These are phyloP conservation scores for Platanus orientalis DNA, from an alignment of 164 flowering plant genomes.

Conservation along the genomic window DNA sequence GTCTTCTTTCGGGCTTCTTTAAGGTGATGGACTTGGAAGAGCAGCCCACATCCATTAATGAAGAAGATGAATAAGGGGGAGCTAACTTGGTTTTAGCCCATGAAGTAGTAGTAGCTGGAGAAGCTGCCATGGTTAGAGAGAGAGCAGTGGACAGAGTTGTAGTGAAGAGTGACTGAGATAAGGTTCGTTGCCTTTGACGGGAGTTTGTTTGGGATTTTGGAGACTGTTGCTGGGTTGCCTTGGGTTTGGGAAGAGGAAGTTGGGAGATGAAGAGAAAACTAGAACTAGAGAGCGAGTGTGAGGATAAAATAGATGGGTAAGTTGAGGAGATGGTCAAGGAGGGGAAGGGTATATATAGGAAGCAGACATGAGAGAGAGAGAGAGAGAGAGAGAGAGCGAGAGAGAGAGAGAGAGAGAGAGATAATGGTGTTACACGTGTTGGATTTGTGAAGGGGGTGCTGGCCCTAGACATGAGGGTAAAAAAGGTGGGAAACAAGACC, in stretches of 20 bases:
- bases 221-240: background rate
- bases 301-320: too few relatives aligned
- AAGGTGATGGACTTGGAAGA: background rate
- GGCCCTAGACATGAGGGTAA: conserved; percentile 20
- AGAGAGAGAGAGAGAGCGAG: too few relatives aligned
- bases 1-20: conserved; percentile 7
- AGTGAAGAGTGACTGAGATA: too few relatives aligned
- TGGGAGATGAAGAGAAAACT: background rate
- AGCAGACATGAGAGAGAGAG: too few relatives aligned
- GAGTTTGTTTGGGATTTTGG: conserved; percentile 3
- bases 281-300: conserved; percentile 7
- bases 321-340: too few relatives aligned
- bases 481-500: conserved; percentile 14
- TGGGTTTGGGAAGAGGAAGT: conserved; percentile 4
- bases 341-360: too few relatives aligned
- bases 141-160: conserved; percentile 1
- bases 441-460: conserved; percentile 30
- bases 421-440: conserved; percentile 45
- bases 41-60: conserved; percentile 3
- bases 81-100: conserved; percentile 9
- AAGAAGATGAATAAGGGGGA: conserved; percentile 2
- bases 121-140: conserved; percentile 5
- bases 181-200: background rate
- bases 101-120: conserved; percentile 1
- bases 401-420: too few relatives aligned